Evolutionary conservation across 192 early-diverging fungal species (phyloP).

Genomic region (Dispira simplex): DNA sequence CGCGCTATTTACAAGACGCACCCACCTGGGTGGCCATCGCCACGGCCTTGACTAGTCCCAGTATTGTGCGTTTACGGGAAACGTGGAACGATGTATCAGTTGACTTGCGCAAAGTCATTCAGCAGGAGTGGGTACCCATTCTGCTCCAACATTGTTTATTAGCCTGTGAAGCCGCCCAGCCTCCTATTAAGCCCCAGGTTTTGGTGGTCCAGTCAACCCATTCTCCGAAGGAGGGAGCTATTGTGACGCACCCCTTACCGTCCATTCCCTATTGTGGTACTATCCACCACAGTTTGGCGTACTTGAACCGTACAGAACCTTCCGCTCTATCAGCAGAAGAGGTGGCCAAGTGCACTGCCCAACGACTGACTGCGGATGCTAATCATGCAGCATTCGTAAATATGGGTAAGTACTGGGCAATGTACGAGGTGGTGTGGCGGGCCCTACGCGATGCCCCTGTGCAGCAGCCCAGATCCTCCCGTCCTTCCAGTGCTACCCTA

Average conservation of each 20-base stretch:
- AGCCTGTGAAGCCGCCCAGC: conserved; percentile 21
- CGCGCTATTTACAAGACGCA: conserved; percentile 39
- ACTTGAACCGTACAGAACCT: neutral
- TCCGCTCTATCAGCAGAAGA: neutral
- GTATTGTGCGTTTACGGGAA: conserved; percentile 45
- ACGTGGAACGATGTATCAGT: conserved; percentile 46
- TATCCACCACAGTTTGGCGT: neutral
- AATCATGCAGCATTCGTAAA: conserved; percentile 13
- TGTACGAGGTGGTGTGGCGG: conserved; percentile 16
- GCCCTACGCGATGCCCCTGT: conserved; percentile 4
- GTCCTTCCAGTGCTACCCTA: neutral
- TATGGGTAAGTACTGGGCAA: conserved; percentile 23
- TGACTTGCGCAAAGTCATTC: conserved; percentile 29
- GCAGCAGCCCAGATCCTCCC: neutral
- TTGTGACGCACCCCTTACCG: neutral
- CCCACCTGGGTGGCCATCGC: conserved; percentile 49
- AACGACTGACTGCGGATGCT: neutral
- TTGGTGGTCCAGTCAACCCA: neutral
- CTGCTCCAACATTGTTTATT: conserved; percentile 34
- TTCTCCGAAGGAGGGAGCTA: neutral
- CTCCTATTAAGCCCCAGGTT: neutral
- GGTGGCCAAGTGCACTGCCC: too few relatives aligned
- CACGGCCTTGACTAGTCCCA: conserved; percentile 46
- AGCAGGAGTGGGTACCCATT: conserved; percentile 39
- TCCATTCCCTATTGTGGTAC: conserved; percentile 9